Evolutionary conservation across 305 asterid species (phyloP).

Genomic region (Fraxinus latifolia): DNA sequence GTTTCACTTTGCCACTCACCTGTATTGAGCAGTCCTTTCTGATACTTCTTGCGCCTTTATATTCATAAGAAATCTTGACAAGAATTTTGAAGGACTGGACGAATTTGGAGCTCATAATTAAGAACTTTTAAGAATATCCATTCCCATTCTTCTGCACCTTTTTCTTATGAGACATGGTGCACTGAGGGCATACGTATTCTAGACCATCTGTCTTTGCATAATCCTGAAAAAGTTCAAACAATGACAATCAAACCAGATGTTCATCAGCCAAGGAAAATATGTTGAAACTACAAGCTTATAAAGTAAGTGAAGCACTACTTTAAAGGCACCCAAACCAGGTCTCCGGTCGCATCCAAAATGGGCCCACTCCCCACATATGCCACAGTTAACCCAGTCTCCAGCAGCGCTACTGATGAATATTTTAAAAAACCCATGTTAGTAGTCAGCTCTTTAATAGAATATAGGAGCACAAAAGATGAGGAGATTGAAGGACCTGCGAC

Average conservation of each 20-base stretch:
- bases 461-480: background rate
- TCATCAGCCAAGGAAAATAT: background rate
- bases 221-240: conserved; percentile 49
- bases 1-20: conserved; percentile 27
- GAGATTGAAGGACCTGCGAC: conserved; percentile 64
- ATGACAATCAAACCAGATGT: background rate
- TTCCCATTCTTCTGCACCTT: conserved; percentile 62
- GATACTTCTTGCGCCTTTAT: background rate
- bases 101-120: background rate
- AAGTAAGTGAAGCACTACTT: conserved; percentile 41
- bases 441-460: background rate
- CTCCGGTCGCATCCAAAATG: conserved; percentile 96
- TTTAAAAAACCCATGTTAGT: conserved; percentile 30
- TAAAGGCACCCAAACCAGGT: conserved; percentile 96
- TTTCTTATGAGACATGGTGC: conserved; percentile 87
- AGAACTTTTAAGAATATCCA: conserved; percentile 56
- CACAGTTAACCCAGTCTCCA: conserved; percentile 99
- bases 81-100: conserved; percentile 6
- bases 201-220: conserved; percentile 98
- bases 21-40: conserved; percentile 14
- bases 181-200: conserved; percentile 98
- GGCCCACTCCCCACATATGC: conserved; percentile 99
- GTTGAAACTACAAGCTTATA: background rate
- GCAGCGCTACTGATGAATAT: conserved; percentile 83
- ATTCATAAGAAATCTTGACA: background rate